Evolutionary conservation across 148 eudicot genomes (phyloP), one percentile per base, ranked within the genome.

Genomic region (Spergularia marina): DNA sequence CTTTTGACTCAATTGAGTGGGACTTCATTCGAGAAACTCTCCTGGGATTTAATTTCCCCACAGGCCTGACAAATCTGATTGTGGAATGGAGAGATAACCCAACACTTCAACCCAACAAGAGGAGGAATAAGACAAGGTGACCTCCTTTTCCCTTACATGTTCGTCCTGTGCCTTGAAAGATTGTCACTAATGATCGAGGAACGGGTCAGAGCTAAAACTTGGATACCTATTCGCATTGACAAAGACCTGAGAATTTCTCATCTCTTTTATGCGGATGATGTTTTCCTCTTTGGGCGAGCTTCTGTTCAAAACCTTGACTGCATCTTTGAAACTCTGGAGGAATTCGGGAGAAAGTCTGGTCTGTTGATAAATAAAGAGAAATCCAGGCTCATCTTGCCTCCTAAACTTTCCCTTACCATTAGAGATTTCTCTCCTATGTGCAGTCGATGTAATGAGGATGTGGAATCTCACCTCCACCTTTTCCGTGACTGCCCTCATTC

Each of bases 161-260:
- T 77, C 39, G 70, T 77, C 1, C 21, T 71, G 0, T 40, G 63
- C 18, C 12, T 70, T 74, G 68, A 70, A 12, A 6, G 58, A 0
- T 21, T 70, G 0, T 47, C 69, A 0, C 74, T 49, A 0, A 47
- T 59, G 2, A 77, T 77, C 7, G 34, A 57, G 0, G 16, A 16
- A 0, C 9, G 11, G 0, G 63, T 60, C 1, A 0, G 0, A 0
- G 2, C 1, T 0, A 30, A 30, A 12, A 0, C 0, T 3, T 77
- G 80, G 80, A 60, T 21, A 14, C 66, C 79, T 0, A 55, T 68
- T 5, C 6, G 16, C 5, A 53, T 53, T 7, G 34, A 14, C 0
- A 25, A 54, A 1, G 17, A 34, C 34, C 2, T 30, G 13, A 2
- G 1, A 30, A 30, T 30, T 2, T 30, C 34, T 0, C 34, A 30